A percentile compares a stretch with the other conserved stretches of the same genome.
Evolutionary conservation across 495 filamentous ascomycete genomes (phyloP).

Genomic region (Copromyces sp.): DNA sequence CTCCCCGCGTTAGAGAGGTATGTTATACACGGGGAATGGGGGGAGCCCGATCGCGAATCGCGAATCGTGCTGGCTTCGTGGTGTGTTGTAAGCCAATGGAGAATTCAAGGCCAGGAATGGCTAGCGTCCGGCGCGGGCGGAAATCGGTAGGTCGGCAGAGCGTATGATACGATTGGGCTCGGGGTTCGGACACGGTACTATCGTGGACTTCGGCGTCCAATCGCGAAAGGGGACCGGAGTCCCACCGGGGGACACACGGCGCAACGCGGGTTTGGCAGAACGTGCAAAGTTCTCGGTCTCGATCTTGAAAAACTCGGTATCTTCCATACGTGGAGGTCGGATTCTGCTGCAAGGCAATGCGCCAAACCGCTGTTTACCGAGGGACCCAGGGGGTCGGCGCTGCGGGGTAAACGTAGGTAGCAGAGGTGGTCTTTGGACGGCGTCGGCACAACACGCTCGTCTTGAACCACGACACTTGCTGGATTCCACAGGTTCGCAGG

Average conservation of each 20-base stretch:
- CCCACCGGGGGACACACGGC: slow-evolving; percentile 12
- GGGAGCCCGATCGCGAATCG: background rate
- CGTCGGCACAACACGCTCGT: background rate
- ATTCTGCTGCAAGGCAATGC: background rate
- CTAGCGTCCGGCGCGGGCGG: background rate
- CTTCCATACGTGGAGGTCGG: background rate
- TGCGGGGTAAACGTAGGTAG: slow-evolving; percentile 15
- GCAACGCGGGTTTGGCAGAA: background rate
- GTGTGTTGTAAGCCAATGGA: background rate
- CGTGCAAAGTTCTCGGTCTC: background rate
- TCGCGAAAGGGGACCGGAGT: slow-evolving; percentile 3
- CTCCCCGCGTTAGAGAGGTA: background rate
- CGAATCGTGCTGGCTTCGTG: background rate
- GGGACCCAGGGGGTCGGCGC: slow-evolving; percentile 6
- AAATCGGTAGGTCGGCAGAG: background rate
- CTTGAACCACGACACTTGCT: background rate
- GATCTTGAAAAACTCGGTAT: background rate
- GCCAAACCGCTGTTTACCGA: background rate
- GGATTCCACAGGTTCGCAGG: background rate
- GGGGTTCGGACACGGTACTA: background rate
- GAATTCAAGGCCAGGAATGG: background rate
- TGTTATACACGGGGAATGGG: background rate
- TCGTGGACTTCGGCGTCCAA: background rate
- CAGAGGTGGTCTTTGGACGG: background rate
- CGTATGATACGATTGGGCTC: background rate